These are phyloP conservation scores for Eucommia ulmoides DNA, from an alignment of 257 asterid genomes.

Conservation along the genomic window DNA sequence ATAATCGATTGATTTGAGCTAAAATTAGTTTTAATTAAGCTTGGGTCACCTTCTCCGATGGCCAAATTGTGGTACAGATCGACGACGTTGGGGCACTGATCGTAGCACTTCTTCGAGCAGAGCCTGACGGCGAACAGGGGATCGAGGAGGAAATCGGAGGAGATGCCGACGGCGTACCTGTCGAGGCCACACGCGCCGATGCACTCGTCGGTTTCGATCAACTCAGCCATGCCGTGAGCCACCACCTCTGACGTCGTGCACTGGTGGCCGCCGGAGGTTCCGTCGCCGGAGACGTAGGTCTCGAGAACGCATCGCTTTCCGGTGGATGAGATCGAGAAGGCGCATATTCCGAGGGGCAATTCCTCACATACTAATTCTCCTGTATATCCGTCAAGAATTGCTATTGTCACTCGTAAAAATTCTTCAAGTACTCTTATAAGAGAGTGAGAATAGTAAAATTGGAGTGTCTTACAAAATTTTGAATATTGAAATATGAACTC, in stretches of 20 bases:
- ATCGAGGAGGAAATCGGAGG: slow-evolving; percentile 28
- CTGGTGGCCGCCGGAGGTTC: slow-evolving; percentile 9
- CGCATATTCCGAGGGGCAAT: slow-evolving; percentile 21
- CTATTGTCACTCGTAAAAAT: no score
- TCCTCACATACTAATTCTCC: slow-evolving; percentile 28
- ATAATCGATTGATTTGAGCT: background rate
- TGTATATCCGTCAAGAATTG: no score
- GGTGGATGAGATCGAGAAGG: slow-evolving; percentile 26
- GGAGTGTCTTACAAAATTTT: background rate
- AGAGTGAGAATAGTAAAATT: background rate
- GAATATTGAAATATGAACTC: background rate
- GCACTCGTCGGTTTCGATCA: slow-evolving; percentile 26
- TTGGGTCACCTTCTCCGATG: slow-evolving; percentile 31
- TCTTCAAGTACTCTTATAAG: background rate
- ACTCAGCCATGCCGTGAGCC: slow-evolving; percentile 10
- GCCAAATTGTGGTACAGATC: slow-evolving; percentile 35
- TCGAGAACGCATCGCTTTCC: slow-evolving; percentile 27
- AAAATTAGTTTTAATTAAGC: no score
- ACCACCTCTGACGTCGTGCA: slow-evolving; percentile 27
- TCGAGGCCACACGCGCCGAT: slow-evolving; percentile 27
- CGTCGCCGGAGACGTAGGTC: slow-evolving; percentile 8
- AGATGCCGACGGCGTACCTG: slow-evolving; percentile 24
- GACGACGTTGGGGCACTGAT: slow-evolving; percentile 29
- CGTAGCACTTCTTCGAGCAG: slow-evolving; percentile 25
- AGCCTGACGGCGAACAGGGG: slow-evolving; percentile 14